phyloP scores from a whole-genome alignment of 139 green algal species.

The Prasinococcaceae sp. region DNA sequence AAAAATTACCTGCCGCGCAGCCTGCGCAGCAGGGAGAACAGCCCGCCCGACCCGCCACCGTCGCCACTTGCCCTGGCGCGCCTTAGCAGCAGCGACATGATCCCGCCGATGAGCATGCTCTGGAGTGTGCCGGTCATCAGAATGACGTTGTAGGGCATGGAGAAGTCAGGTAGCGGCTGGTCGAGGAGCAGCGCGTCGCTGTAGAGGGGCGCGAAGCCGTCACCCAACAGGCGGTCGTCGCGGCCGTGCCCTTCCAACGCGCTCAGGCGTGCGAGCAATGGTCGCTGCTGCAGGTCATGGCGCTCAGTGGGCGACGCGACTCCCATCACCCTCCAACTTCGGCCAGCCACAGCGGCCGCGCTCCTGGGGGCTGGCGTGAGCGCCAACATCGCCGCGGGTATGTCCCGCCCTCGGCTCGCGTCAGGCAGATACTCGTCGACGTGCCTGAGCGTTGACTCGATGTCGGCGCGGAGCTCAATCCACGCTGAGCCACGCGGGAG shows the following conservation, averaged over 20 bases:
- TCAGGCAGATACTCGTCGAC: slow-evolving; percentile 25
- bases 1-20: too few relatives aligned
- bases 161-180: slow-evolving; percentile 74
- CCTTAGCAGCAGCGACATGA: slow-evolving; percentile 43
- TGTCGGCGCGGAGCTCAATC: too few relatives aligned
- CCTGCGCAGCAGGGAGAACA: too few relatives aligned
- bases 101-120: slow-evolving; percentile 50
- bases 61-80: too few relatives aligned
- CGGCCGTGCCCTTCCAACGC: not conserved
- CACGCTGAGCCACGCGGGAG: too few relatives aligned
- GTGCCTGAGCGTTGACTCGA: slow-evolving; percentile 1
- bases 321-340: too few relatives aligned
- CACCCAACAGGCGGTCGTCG: not conserved
- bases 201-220: slow-evolving; percentile 30
- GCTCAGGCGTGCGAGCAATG: too few relatives aligned
- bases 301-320: too few relatives aligned
- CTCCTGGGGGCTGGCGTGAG: not conserved
- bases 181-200: slow-evolving; percentile 39
- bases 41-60: too few relatives aligned
- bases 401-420: slow-evolving; percentile 57
- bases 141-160: slow-evolving; percentile 91
- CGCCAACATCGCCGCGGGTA: slow-evolving; percentile 54
- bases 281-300: too few relatives aligned
- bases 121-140: slow-evolving; percentile 73
- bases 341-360: not conserved